Percentiles rank a stretch among this genome's conserved stretches.
Evolutionary conservation across 2,329 filamentous ascomycete species (phyloP).

Genomic region (Fusarium neocosmosporiellum): DNA sequence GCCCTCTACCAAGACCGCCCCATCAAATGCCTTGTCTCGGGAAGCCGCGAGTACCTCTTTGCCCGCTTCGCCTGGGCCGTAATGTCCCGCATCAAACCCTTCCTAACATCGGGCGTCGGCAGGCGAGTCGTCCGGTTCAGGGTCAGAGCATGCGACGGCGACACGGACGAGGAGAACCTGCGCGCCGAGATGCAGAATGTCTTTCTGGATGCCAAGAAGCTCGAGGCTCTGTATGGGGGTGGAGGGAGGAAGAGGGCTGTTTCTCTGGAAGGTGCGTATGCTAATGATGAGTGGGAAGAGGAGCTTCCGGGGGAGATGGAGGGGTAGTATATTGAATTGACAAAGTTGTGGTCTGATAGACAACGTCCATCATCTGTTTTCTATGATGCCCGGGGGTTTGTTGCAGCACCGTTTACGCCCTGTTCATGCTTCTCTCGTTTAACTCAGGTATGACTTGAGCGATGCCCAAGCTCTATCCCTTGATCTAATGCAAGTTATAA

Average conservation of each 20-base stretch:
- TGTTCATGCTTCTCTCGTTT: neutral
- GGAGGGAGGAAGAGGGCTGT: neutral
- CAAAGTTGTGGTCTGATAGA: neutral
- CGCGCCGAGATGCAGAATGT: slow-evolving; percentile 28
- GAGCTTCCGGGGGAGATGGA: slow-evolving; percentile 32
- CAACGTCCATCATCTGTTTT: neutral
- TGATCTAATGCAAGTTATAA: neutral
- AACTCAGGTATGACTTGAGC: neutral
- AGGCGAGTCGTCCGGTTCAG: slow-evolving; percentile 18
- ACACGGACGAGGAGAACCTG: slow-evolving; percentile 18
- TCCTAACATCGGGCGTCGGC: slow-evolving; percentile 27
- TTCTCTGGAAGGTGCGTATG: slow-evolving; percentile 23
- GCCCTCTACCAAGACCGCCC: slow-evolving; percentile 28
- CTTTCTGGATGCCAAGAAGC: slow-evolving; percentile 26
- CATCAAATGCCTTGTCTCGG: slow-evolving; percentile 7
- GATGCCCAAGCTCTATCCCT: neutral
- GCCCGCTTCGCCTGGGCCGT: slow-evolving; percentile 29
- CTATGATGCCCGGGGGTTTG: neutral
- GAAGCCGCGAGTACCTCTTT: slow-evolving; percentile 28
- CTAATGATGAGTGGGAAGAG: slow-evolving; percentile 36
- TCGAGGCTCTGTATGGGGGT: slow-evolving; percentile 21
- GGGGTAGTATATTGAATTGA: slow-evolving; percentile 7
- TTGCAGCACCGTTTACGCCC: neutral
- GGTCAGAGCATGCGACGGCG: slow-evolving; percentile 5
- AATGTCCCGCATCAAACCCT: slow-evolving; percentile 22